phyloP scores from a whole-genome alignment of 495 filamentous ascomycete species.

The Aspergillus panamensis region DNA sequence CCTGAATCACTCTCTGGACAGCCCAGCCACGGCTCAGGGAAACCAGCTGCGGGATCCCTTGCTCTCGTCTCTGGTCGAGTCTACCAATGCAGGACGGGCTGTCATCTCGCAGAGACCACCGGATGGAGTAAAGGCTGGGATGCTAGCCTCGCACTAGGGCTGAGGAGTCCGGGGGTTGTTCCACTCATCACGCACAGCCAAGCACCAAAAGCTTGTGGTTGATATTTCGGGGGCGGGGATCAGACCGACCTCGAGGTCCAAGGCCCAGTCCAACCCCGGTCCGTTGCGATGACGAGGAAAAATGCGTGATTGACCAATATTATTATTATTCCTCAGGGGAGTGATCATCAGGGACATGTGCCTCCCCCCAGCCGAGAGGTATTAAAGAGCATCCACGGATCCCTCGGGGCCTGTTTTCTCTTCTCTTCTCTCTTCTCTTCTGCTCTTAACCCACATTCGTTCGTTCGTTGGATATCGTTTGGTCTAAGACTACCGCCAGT shows the following conservation, averaged over 20 bases:
- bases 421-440: neutral
- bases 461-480: neutral
- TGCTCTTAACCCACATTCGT: constrained; percentile 1
- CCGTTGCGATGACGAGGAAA: neutral
- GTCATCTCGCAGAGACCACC: neutral
- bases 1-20: neutral
- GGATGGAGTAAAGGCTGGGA: neutral
- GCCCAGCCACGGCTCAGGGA: too few species aligned
- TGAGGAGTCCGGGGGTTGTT: neutral
- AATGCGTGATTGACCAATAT: too few species aligned
- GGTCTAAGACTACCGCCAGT: neutral
- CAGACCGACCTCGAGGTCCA: neutral
- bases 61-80: too few species aligned
- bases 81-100: neutral
- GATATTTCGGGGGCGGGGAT: neutral
- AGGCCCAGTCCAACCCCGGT: neutral
- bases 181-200: neutral
- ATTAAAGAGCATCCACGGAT: neutral
- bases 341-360: neutral
- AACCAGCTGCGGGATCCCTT: too few species aligned
- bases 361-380: neutral
- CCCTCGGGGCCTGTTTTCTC: neutral
- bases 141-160: constrained; percentile 1
- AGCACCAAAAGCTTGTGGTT: neutral
- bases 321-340: too few species aligned